Evolutionary conservation across 805 yeast genomes (phyloP), one percentile per base, ranked within the genome.

Genomic region (Candida stauntonica): DNA sequence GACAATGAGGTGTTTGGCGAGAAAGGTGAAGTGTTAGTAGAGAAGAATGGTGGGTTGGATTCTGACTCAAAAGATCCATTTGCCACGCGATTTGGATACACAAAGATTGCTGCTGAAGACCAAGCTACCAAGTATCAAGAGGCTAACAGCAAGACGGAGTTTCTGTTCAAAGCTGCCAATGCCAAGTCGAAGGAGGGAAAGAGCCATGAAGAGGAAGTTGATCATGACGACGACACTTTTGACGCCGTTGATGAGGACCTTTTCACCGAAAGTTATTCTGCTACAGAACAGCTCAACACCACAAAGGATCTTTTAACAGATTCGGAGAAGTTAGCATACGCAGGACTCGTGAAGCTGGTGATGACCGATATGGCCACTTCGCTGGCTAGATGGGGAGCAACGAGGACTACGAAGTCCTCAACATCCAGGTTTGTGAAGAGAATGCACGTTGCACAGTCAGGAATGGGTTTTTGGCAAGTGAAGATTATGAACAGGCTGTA

Each of bases 321-420:
- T 14, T 68, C 82, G 13, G 96, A 93, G 58, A 81, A 86, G 52
- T 81, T 89, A 45, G 98, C 98, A 3, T 93, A 93, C 55, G 84
- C 85, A 6, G 98, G 96, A 0, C 69, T 91, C 8, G 79, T 83
- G 7, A 82, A 85, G 49, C 72, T 93, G 26, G 70, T 83, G 5
- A 73, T 81, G 36, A 85, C 83, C 17, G 85, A 84, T 16, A 77
- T 88, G 82, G 95, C 95, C 15, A 75, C 86, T 0, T 79, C 77
- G n/a, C 62, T 89, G 41, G 89, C 93, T n/a, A 41, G 37, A 1
- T 63, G 67, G 35, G 57, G 79, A 16, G 72, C 76, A 39, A 56
- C 67, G 16, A 66, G 79, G 0, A 72, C 76, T 3, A 63, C 73
- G 4, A 64, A 71, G 8, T 57, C 74, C 0, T 63, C 61, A 16